Percentiles rank a stretch among this genome's conserved stretches.
These are phyloP conservation scores for Salvia hispanica DNA, from an alignment of 257 asterid genomes.

Conservation along the genomic window DNA sequence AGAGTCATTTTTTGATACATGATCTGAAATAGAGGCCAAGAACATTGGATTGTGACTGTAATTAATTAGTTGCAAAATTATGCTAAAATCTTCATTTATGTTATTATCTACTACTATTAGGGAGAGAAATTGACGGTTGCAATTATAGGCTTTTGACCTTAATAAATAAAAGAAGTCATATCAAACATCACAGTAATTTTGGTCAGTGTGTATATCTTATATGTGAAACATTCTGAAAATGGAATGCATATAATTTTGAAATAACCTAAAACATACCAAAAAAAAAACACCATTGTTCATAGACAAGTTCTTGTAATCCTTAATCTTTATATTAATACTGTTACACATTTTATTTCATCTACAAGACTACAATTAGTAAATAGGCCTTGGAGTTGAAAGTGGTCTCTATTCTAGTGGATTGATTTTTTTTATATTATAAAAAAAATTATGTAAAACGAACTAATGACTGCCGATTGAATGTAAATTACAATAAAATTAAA, in stretches of 20 bases:
- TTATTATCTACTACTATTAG: neutral
- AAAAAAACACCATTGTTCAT: neutral
- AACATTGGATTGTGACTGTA: neutral
- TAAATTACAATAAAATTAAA: too few relatives aligned
- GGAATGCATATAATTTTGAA: neutral
- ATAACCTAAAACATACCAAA: neutral
- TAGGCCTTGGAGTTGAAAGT: too few relatives aligned
- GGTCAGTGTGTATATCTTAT: too few relatives aligned
- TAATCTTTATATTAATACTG: too few relatives aligned
- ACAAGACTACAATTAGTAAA: too few relatives aligned
- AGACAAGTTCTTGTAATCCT: neutral
- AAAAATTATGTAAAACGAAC: too few relatives aligned
- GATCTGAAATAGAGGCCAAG: conserved; percentile 2
- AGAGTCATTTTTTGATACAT: conserved; percentile 10
- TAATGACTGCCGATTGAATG: neutral
- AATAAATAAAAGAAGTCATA: neutral
- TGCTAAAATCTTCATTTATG: neutral
- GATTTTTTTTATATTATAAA: too few relatives aligned
- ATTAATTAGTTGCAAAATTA: neutral
- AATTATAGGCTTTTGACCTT: conserved; percentile 8
- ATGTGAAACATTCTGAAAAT: neutral
- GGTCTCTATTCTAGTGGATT: too few relatives aligned
- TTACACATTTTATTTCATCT: too few relatives aligned
- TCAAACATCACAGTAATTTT: neutral
- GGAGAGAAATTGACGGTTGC: neutral